Evolutionary conservation across 441 rosid species (phyloP), one percentile per base, ranked within the genome.

Genomic region (Theobroma grandiflorum): DNA sequence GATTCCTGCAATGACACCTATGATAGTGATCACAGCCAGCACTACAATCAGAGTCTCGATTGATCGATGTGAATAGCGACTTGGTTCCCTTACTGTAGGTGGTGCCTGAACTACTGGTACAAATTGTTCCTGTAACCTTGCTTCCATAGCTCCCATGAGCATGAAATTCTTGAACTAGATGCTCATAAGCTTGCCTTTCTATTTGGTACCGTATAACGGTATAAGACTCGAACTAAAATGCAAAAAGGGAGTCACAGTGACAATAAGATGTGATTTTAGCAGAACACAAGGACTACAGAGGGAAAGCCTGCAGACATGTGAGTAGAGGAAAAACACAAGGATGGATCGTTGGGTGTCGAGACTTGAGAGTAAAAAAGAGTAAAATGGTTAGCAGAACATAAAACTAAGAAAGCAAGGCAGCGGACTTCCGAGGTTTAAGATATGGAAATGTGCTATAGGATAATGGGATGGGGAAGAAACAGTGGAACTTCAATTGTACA

Each of bases 11-110:
- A 92, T 52, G 70, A 96, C 95, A 0, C 89, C 94, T 49, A 90
- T 63, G 53, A 96, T 90, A 35, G 94, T 87, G 83, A 94, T 96
- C 74, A 86, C 92, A 11, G 99, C 97, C 77, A 96, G 88, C 67
- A 93, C 99, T 40, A 94, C 91, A 33, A 92, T 89, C 57, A 96
- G 91, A 26, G 96, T 93, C 85, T 94, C 97, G 45, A 96, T 91
- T 26, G 98, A 94, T 38, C 91, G 87, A 76, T 87, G 89, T 0
- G 91, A 69, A 78, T 83, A 91, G 45, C 82, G 87, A 65, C 82
- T 77, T 6, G 89, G 82, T 55, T 86, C 91, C 62, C 62, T 86
- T 86, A 50, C 79, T 79, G 84, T 77, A n/a, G 86, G 89, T 52
- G 87, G 86, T 79, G 87, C 78, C 75, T 80, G 84, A 58, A 79